Base-by-base conservation (phyloP, 805 yeast genomes). In the Myxozyma neglecta region DNA sequence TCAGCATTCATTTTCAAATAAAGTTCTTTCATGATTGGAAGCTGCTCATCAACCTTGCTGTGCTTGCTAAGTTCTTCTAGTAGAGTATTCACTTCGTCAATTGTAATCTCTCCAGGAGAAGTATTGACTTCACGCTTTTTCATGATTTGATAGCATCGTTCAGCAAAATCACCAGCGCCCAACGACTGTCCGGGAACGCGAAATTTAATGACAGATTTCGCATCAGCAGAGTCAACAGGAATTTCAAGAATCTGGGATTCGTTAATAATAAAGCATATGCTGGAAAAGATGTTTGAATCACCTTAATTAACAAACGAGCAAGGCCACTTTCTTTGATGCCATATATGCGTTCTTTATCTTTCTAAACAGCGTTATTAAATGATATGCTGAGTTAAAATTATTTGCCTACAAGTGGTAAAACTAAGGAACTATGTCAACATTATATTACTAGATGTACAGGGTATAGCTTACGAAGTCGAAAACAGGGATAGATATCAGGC, bases 291-390 rank as follows among this genome's bases (percentile, higher is more conserved):
- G 6, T n/a, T 32, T 34, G 42, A 20, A 50, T 32, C 48, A 66
- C 71, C 55, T 66, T 69, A n/a, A 76, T 71, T 1, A 87, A 65
- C 5, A 81, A 68, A 56, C 73, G 76, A 0, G 86, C 88, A 39
- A 92, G 72, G 0, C 83, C 79, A 18, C 77, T 76, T 64, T 91
- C 96, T 70, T 84, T 85, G 45, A 89, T 76, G 64, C 83, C 80
- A 71, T 85, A 89, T 46, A 76, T 70, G 8, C 91, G 75, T 32
- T 74, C 74, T 20, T 80, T 75, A 67, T 89, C 96, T 55, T 24
- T 59, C 62, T 59, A 24, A 2, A 11, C 6, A 48, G n/a, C 20
- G n/a, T 42, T 59, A 57, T 20, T 35, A 13, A n/a, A n/a, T 4
- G 14, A 8, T 29, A 18, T 37, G 29, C 9, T n/a, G 14, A 36